Conservation (phyloP, 2,329 filamentous ascomycete species). For the Ascochyta koolunga region DNA sequence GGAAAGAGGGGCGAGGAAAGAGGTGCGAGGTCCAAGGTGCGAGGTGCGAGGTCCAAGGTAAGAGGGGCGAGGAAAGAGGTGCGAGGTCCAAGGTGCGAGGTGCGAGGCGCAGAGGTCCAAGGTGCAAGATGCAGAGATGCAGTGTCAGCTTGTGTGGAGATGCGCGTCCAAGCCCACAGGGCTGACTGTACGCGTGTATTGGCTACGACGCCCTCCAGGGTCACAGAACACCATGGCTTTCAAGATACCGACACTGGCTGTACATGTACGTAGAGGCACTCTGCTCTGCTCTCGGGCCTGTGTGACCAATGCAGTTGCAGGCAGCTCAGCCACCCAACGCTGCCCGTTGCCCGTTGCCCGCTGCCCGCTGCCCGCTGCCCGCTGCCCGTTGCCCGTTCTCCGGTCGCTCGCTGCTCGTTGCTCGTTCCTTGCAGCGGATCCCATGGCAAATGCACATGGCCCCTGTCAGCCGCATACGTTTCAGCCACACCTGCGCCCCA, state of each 20-base stretch:
- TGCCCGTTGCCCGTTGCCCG: slow-evolving; percentile 1
- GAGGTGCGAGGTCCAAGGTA: too few relatives aligned
- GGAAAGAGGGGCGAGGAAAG: background rate
- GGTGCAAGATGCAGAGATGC: background rate
- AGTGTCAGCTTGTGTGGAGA: slow-evolving; percentile 13
- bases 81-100: background rate
- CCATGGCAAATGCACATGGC: slow-evolving; percentile 1
- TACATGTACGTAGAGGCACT: background rate
- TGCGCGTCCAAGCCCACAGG: slow-evolving; percentile 3
- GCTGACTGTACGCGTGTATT: slow-evolving; percentile 5
- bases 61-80: background rate
- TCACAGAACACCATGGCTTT: background rate
- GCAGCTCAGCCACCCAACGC: slow-evolving; percentile 11
- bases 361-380: slow-evolving; percentile 7
- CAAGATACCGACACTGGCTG: background rate
- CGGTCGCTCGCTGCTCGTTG: slow-evolving; percentile 9
- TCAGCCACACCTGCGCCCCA: slow-evolving; percentile 21
- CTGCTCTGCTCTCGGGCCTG: background rate
- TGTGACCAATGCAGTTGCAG: slow-evolving; percentile 1
- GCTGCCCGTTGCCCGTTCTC: too few relatives aligned
- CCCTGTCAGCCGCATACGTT: slow-evolving; percentile 11
- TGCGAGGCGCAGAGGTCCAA: too few relatives aligned
- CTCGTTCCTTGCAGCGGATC: slow-evolving; percentile 1
- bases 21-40: background rate
- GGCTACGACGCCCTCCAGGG: slow-evolving; percentile 2